Evolutionary conservation across 768 basidiomycete genomes (phyloP), one percentile per base, ranked within the genome.

Genomic region (Steccherinum ochraceum): DNA sequence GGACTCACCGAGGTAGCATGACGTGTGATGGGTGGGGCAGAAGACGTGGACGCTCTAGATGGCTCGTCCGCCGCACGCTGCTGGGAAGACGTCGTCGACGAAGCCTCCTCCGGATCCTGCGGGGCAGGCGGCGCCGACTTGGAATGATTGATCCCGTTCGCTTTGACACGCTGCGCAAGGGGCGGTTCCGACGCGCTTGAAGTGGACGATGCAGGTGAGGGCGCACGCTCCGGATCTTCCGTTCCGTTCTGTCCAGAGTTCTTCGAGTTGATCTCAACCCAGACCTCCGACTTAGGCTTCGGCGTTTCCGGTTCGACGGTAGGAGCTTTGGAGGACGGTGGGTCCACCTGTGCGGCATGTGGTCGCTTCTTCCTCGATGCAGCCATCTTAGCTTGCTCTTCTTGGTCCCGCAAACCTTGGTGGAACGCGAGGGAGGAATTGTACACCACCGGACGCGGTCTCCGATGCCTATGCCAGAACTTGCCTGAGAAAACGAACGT

Each of bases 391-490:
- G 71, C 72, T 49, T 72, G 60, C 40, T 88, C 87, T 2, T 69
- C 66, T 44, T 89, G 86, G 26, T 69, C 71, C 58, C 72, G 77
- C 46, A 78, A 55, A 12, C 75, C 77, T 26, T 69, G 64, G 61
- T 94, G 93, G 64, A 76, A 83, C 18, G 84, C 84, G 2, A 78
- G 78, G 61, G 89, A 84, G 0, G 85, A 70, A 55, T 83, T 91
- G 61, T 93, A 94, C 61, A 84, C 78, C 41, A 89, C 84, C 5
- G 88, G 87, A 3, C 89, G 76, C 4, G 89, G 88, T 50, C 87
- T 72, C 50, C 89, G 76, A 72, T 92, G 89, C 50, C 91, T 71
- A 66, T 93, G 89, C 85, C 87, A 94, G 70, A 79, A 93, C 68
- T 93, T 93, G 54, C 92, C 90, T 93, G 54, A 16, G 49, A 45